Evolutionary conservation across 305 asterid genomes (phyloP).

Genomic region (Petunia hybrid): DNA sequence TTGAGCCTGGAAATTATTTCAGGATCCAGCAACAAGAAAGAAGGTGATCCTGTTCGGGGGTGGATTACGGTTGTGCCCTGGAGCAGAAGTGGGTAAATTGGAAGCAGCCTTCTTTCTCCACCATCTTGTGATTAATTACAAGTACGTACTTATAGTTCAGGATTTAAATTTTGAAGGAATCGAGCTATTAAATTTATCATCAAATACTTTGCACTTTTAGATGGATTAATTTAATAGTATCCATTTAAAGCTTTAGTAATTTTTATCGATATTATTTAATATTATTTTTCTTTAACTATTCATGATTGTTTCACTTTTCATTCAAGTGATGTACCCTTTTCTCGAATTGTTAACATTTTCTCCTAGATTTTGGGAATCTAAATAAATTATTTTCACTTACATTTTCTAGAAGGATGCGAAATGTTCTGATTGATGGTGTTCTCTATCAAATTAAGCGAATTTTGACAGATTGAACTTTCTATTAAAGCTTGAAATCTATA

Average conservation of each 20-base stretch:
- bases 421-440: too few species aligned
- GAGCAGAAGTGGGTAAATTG: constrained; percentile 69
- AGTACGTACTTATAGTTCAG: constrained; percentile 38
- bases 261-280: background rate
- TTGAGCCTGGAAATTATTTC: background rate
- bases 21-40: constrained; percentile 61
- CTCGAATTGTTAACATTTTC: too few species aligned
- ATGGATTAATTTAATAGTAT: background rate
- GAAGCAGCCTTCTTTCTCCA: constrained; percentile 76
- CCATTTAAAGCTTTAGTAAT: background rate
- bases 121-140: constrained; percentile 66
- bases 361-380: too few species aligned
- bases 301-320: background rate
- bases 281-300: too few species aligned
- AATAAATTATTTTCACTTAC: too few species aligned
- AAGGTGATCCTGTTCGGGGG: constrained; percentile 78
- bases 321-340: too few species aligned
- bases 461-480: too few species aligned
- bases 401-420: too few species aligned
- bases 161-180: too few species aligned
- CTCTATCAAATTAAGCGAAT: too few species aligned
- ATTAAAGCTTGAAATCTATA: too few species aligned
- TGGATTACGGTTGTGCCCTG: constrained; percentile 73
- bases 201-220: background rate
- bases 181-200: background rate